These are phyloP conservation scores for Furcasterigmium furcatum DNA, from an alignment of 2,329 filamentous ascomycete species.

Conservation along the genomic window DNA sequence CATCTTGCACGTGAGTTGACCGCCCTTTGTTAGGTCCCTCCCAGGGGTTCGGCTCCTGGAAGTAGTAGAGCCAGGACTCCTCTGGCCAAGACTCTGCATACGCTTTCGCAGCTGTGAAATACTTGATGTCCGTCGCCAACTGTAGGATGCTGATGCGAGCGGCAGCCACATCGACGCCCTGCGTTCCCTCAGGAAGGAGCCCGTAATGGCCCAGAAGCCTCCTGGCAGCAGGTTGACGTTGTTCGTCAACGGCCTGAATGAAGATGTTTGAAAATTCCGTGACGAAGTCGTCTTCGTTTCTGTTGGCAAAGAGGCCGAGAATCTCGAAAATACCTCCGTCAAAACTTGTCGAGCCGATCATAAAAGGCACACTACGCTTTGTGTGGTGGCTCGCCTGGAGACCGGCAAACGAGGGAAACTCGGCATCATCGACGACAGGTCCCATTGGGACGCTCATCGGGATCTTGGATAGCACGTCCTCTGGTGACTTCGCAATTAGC, in stretches of 20 bases:
- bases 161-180: background rate
- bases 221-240: background rate
- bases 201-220: background rate
- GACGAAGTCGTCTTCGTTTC: background rate
- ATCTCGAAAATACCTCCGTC: background rate
- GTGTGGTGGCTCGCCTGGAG: background rate
- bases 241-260: background rate
- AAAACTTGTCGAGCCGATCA: background rate
- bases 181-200: background rate
- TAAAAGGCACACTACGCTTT: background rate
- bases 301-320: background rate
- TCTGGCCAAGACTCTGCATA: constrained; percentile 1
- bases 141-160: constrained; percentile 1
- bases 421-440: constrained; percentile 3
- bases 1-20: constrained; percentile 40
- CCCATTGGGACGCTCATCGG: background rate
- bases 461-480: background rate
- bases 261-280: background rate
- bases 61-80: constrained; percentile 20
- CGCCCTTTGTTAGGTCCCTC: constrained; percentile 34
- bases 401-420: background rate
- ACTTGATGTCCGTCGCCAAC: constrained; percentile 3
- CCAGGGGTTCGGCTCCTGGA: constrained; percentile 45
- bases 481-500: background rate
- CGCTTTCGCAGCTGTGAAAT: background rate